Percentiles rank a stretch among this genome's conserved stretches.
Conservation (phyloP, 805 yeast genomes). For the Cyberlindnera nakhonratchasimensis region DNA sequence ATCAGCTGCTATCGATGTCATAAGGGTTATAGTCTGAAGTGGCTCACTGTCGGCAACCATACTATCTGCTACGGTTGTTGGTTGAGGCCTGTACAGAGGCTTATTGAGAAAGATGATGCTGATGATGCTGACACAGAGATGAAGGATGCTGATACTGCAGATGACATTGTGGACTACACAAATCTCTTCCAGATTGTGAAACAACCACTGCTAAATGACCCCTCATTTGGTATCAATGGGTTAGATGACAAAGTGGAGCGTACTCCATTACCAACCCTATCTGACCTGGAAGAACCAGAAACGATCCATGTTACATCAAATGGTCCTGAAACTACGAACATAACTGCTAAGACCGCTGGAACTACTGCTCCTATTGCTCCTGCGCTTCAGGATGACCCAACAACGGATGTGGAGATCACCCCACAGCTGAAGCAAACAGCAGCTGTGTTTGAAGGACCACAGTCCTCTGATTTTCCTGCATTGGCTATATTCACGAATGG, state of each 20-base stretch:
- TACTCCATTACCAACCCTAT: background rate
- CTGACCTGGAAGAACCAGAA: background rate
- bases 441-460: background rate
- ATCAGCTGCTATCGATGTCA: conserved; percentile 6
- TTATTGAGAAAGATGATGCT: background rate
- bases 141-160: background rate
- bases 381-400: conserved; percentile 1
- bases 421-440: conserved; percentile 4
- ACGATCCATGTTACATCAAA: background rate
- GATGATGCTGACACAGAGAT: conserved; percentile 2
- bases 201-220: conserved; percentile 6
- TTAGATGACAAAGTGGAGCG: conserved; percentile 3
- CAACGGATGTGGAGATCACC: conserved; percentile 6
- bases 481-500: conserved; percentile 11
- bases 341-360: no score
- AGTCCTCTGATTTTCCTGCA: conserved; percentile 7
- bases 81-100: background rate
- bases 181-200: background rate
- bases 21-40: conserved; percentile 15
- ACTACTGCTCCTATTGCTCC: background rate
- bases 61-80: conserved; percentile 18
- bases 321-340: no score
- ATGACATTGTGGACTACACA: background rate
- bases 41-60: conserved; percentile 7
- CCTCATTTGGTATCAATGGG: conserved; percentile 2